Evolutionary conservation across 2,329 filamentous ascomycete genomes (phyloP), one percentile per base, ranked within the genome.

Genomic region (Geosmithia morbida): DNA sequence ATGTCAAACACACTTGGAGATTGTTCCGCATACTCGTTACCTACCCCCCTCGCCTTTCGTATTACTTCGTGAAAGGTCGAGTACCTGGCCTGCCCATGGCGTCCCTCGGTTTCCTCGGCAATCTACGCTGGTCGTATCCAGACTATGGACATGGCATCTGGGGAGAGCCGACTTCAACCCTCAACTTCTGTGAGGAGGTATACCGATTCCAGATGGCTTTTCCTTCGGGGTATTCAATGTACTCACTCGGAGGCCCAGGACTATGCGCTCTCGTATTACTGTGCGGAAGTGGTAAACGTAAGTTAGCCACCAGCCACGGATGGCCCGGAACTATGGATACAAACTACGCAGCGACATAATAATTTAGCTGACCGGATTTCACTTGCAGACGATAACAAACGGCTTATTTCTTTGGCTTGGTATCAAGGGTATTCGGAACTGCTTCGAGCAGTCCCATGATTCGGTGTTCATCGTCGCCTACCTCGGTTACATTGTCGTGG

Each of bases 181-280:
- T 87, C 43, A 86, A 88, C 60, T 88, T 85, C 75, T 89, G 85
- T 59, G 85, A 88, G 71, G 85, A 87, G 71, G 81, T 81, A 61
- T 51, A 51, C n/a, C 13, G 20, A 61, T 51, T 41, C 40, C 22
- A 17, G 18, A 8, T 11, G 19, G 3, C 3, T 13, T 29, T 42
- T 16, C 20, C 7, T 47, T 29, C 17, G 11, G 33, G 3, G 11
- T 6, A 37, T 37, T 11, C 14, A 37, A 7, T 11, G 10, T 37
- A 37, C 33, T 37, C 41, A n/a, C 18, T 52, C 26, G 50, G 20
- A 10, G 41, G 7, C 17, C 5, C 46, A 69, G 66, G 67, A 70
- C 55, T 67, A 88, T 77, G 84, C 87, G 53, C 78, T 82, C 39
- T 88, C 83, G 3, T 70, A 75, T 42, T 89, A 88, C 59, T 75